These are phyloP conservation scores for Fistulifera solaris DNA, from an alignment of 108 stramenopile species.

Conservation along the genomic window DNA sequence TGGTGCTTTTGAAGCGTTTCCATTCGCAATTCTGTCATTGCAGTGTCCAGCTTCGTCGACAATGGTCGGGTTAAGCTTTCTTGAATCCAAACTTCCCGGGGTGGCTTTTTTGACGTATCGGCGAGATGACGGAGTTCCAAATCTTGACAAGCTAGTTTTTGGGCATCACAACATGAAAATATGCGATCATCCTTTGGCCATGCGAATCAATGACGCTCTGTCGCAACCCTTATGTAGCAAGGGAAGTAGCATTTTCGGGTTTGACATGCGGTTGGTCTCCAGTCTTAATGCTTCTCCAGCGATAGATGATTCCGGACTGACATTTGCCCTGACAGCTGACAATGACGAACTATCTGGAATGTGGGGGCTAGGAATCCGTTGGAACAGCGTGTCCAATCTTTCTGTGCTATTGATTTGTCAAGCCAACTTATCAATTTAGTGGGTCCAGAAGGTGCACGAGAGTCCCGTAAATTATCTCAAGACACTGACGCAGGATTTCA, in stretches of 20 bases:
- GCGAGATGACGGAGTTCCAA: constrained; percentile 62
- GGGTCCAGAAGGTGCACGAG: constrained; percentile 14
- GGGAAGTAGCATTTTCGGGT: constrained; percentile 60
- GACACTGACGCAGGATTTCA: constrained; percentile 18
- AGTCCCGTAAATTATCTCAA: constrained; percentile 14
- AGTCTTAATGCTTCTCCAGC: constrained; percentile 54
- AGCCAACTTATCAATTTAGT: constrained; percentile 31
- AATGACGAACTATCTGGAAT: constrained; percentile 53
- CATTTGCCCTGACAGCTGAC: constrained; percentile 44
- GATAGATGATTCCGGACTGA: constrained; percentile 41
- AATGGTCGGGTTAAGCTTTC: constrained; percentile 61
- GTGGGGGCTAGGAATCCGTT: constrained; percentile 73
- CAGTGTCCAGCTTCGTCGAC: constrained; percentile 66
- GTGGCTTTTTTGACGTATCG: constrained; percentile 65
- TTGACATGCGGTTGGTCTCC: constrained; percentile 68
- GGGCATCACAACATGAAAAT: constrained; percentile 48
- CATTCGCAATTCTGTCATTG: constrained; percentile 9
- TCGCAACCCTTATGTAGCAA: constrained; percentile 16
- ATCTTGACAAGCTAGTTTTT: constrained; percentile 56
- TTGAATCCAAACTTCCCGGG: constrained; percentile 71
- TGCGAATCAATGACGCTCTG: constrained; percentile 42
- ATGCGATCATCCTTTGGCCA: constrained; percentile 68
- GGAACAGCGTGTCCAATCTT: constrained; percentile 54
- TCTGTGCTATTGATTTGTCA: constrained; percentile 62
- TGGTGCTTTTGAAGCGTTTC: no score